phyloP scores from a whole-genome alignment of 495 filamentous ascomycete species.

The Hypoxylon intermedium region DNA sequence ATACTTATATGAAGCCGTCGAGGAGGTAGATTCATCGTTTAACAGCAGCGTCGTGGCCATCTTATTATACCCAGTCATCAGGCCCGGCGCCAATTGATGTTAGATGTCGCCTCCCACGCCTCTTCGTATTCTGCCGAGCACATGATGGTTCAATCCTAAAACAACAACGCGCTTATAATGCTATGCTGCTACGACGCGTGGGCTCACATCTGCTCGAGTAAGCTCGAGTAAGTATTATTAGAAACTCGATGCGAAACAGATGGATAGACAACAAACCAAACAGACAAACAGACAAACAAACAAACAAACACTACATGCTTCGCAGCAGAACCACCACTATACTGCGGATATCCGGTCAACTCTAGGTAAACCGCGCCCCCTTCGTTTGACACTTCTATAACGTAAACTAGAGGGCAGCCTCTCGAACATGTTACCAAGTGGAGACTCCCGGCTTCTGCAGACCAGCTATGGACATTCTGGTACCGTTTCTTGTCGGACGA shows the following conservation, averaged over 20 bases:
- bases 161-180: constrained; percentile 25
- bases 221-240: constrained; percentile 33
- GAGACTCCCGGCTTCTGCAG: constrained; percentile 24
- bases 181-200: constrained; percentile 17
- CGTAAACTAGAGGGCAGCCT: constrained; percentile 17
- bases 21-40: neutral
- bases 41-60: constrained; percentile 2
- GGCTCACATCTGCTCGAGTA: constrained; percentile 1
- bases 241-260: constrained; percentile 29
- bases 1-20: neutral
- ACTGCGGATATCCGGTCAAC: constrained; percentile 38
- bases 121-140: constrained; percentile 6
- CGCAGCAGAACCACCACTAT: constrained; percentile 7
- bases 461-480: constrained; percentile 16
- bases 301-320: constrained; percentile 5
- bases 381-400: constrained; percentile 13
- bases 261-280: constrained; percentile 7
- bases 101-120: constrained; percentile 14
- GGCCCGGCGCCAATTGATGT: constrained; percentile 3
- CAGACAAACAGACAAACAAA: constrained; percentile 26
- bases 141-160: constrained; percentile 28
- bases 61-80: constrained; percentile 21
- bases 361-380: constrained; percentile 12
- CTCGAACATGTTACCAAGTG: constrained; percentile 32
- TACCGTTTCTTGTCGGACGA: constrained; percentile 35